Conservation (phyloP, 345 rosid species). For the Eucalyptus paniculata region DNA sequence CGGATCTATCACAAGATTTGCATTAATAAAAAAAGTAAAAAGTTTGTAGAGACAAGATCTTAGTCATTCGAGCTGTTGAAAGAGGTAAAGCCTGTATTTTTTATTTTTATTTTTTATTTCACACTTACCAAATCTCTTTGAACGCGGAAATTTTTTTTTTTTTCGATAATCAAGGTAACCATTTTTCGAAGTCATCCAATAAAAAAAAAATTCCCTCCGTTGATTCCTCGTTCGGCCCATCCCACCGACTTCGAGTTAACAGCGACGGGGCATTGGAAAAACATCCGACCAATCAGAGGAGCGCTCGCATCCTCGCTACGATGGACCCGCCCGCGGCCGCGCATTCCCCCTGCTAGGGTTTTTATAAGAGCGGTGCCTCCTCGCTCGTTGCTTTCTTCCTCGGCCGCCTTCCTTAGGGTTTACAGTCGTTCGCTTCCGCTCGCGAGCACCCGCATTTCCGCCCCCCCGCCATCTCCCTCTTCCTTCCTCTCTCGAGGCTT, state of each 20-base stretch:
- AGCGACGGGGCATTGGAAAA: background rate
- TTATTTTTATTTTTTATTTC: too few species aligned
- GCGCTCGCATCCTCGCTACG: background rate
- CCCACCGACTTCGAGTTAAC: background rate
- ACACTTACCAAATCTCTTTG: background rate
- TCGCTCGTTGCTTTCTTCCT: background rate
- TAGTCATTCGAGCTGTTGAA: background rate
- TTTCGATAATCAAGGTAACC: background rate
- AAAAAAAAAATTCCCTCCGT: background rate
- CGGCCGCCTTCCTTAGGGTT: constrained; percentile 55
- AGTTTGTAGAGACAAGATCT: background rate
- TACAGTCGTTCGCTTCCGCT: background rate
- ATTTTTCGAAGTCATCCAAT: background rate
- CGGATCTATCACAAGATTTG: too few species aligned
- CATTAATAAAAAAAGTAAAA: too few species aligned
- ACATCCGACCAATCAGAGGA: background rate
- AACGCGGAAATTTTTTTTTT: too few species aligned
- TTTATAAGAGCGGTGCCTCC: constrained; percentile 19
- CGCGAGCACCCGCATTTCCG: background rate
- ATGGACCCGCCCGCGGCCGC: background rate
- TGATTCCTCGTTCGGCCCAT: background rate
- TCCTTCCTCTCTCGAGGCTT: background rate
- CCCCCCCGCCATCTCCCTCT: background rate
- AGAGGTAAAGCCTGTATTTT: too few species aligned
- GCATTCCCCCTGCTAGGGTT: constrained; percentile 17